These are phyloP conservation scores for Ceratocystiopsis brevicomis DNA, from an alignment of 2,329 filamentous ascomycete species.

Conservation along the genomic window DNA sequence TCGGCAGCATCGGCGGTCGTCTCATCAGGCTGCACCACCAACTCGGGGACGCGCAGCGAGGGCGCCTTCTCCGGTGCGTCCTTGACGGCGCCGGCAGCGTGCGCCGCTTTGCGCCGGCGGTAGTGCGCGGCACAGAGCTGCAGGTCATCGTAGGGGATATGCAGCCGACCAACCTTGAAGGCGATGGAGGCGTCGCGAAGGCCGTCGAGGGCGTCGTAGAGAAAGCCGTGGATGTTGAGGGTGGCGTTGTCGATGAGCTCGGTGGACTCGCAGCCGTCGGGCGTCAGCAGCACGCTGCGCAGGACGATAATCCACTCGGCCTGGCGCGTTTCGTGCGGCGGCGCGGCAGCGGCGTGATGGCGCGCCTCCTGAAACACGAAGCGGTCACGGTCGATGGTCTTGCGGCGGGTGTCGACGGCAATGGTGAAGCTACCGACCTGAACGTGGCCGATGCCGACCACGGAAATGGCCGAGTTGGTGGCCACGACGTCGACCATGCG, in stretches of 20 bases:
- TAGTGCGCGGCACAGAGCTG: constrained; percentile 40
- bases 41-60: constrained; percentile 11
- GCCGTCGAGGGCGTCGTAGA: constrained; percentile 71
- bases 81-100: constrained; percentile 12
- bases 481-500: constrained; percentile 77
- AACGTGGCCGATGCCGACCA: constrained; percentile 66
- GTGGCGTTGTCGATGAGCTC: constrained; percentile 78
- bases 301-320: constrained; percentile 88
- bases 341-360: constrained; percentile 33
- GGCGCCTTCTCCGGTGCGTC: neutral
- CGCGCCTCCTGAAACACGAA: constrained; percentile 50
- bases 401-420: constrained; percentile 75
- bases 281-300: constrained; percentile 73
- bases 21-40: neutral
- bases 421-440: constrained; percentile 72
- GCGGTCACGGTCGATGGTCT: constrained; percentile 77
- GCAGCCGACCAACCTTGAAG: constrained; percentile 76
- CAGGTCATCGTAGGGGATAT: constrained; percentile 80
- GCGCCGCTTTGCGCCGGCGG: constrained; percentile 25
- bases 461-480: constrained; percentile 55
- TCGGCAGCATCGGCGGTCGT: constrained; percentile 3
- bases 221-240: constrained; percentile 76
- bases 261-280: constrained; percentile 64
- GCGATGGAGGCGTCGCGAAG: constrained; percentile 78
- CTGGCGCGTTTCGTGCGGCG: constrained; percentile 40